A percentile compares a stretch with the other conserved stretches of the same genome.
These are phyloP conservation scores for Paracorniculantispora psalliotae DNA, from an alignment of 2,329 filamentous ascomycete species.

Conservation along the genomic window DNA sequence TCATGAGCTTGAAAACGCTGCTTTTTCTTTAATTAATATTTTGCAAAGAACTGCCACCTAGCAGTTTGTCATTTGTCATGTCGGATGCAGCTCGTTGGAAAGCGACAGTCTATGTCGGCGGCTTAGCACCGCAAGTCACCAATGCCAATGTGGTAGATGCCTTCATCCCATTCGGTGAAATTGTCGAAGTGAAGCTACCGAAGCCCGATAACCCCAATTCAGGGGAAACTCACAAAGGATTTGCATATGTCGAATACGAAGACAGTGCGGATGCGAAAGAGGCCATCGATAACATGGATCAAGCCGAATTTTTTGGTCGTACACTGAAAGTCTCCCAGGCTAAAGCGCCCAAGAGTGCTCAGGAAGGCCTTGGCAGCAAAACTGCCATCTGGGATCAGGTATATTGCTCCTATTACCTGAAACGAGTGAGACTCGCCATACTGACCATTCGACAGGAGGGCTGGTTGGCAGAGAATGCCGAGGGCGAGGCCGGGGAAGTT, in stretches of 20 bases:
- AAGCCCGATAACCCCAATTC: constrained; percentile 79
- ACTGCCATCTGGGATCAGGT: constrained; percentile 98
- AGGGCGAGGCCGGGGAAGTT: constrained; percentile 67
- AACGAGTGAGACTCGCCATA: background rate
- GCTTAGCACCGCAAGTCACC: constrained; percentile 75
- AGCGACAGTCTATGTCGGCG: constrained; percentile 87
- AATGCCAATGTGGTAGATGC: constrained; percentile 74
- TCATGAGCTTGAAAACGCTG: background rate
- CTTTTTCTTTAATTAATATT: background rate
- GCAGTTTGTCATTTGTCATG: constrained; percentile 46
- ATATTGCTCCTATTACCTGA: constrained; percentile 26
- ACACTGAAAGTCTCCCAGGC: constrained; percentile 89
- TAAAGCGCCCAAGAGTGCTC: constrained; percentile 83
- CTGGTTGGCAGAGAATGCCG: constrained; percentile 84
- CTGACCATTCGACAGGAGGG: constrained; percentile 61
- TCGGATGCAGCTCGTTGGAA: constrained; percentile 80
- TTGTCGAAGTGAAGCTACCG: constrained; percentile 83
- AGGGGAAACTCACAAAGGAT: constrained; percentile 78
- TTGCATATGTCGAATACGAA: constrained; percentile 95
- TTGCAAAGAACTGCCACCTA: background rate
- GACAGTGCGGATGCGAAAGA: constrained; percentile 80
- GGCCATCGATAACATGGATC: constrained; percentile 99
- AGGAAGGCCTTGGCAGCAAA: constrained; percentile 85
- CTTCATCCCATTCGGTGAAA: constrained; percentile 95
- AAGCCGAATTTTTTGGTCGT: constrained; percentile 87